Percentiles rank a stretch among this genome's conserved stretches.
Evolutionary conservation across 495 filamentous ascomycete species (phyloP).

Genomic region (Hypoxylon perforatum): DNA sequence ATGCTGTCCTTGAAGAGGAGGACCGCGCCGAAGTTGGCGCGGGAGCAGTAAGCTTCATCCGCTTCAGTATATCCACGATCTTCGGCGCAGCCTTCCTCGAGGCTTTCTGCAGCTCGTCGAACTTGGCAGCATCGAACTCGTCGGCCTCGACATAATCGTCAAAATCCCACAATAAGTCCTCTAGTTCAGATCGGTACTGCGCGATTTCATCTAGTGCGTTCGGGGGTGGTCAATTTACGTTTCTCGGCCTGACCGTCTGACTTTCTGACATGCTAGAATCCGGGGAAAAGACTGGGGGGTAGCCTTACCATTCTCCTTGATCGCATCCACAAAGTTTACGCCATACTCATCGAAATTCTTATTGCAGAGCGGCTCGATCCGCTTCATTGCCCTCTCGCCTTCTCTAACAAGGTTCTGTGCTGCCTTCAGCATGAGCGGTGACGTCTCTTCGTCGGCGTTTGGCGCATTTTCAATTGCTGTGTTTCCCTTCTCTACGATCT

Average conservation of each 20-base stretch:
- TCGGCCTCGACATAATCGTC: slow-evolving; percentile 55
- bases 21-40: slow-evolving; percentile 33
- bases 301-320: slow-evolving; percentile 56
- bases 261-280: neutral
- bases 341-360: slow-evolving; percentile 54
- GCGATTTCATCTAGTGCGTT: slow-evolving; percentile 52
- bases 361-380: slow-evolving; percentile 55
- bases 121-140: slow-evolving; percentile 53
- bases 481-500: slow-evolving; percentile 54
- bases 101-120: slow-evolving; percentile 49
- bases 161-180: slow-evolving; percentile 55
- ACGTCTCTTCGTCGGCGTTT: slow-evolving; percentile 42
- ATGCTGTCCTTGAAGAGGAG: slow-evolving; percentile 33
- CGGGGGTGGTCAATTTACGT: slow-evolving; percentile 4
- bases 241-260: slow-evolving; percentile 5
- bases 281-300: neutral
- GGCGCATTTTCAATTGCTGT: slow-evolving; percentile 51
- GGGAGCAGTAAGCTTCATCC: slow-evolving; percentile 53
- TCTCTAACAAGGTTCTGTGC: slow-evolving; percentile 52
- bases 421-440: slow-evolving; percentile 53
- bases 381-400: slow-evolving; percentile 55
- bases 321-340: slow-evolving; percentile 51
- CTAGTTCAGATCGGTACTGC: slow-evolving; percentile 50
- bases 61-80: slow-evolving; percentile 51
- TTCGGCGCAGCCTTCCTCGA: slow-evolving; percentile 51